Conservation (phyloP, 2,329 filamentous ascomycete genomes). For the Raffaelea deltoideospora region DNA sequence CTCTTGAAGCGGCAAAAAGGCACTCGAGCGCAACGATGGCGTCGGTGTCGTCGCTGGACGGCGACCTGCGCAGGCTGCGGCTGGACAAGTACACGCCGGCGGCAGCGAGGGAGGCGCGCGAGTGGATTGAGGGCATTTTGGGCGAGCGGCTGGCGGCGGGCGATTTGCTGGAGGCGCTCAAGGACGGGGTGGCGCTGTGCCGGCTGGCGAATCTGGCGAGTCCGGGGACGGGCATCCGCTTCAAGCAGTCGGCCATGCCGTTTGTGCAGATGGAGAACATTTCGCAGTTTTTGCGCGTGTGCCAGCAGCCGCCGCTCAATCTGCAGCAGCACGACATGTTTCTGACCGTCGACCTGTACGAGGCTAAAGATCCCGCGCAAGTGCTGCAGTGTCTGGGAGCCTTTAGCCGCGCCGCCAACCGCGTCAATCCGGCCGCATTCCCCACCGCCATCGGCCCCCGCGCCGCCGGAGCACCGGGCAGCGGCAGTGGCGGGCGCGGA, state of each 20-base stretch:
- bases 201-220: slow-evolving; percentile 72
- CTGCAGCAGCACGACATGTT: slow-evolving; percentile 91
- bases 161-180: slow-evolving; percentile 73
- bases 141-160: slow-evolving; percentile 55
- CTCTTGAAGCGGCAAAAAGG: no score
- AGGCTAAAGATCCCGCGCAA: slow-evolving; percentile 89
- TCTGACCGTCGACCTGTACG: slow-evolving; percentile 90
- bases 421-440: slow-evolving; percentile 58
- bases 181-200: slow-evolving; percentile 87
- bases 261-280: slow-evolving; percentile 99
- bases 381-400: slow-evolving; percentile 84
- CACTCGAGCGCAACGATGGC: no score
- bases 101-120: slow-evolving; percentile 69
- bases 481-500: slow-evolving; percentile 24
- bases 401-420: slow-evolving; percentile 76
- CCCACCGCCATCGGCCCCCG: slow-evolving; percentile 63
- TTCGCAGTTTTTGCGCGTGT: slow-evolving; percentile 82
- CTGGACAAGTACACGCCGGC: slow-evolving; percentile 84
- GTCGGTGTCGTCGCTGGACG: slow-evolving; percentile 83
- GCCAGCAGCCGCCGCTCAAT: slow-evolving; percentile 69
- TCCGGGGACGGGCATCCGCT: slow-evolving; percentile 67
- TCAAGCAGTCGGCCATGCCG: slow-evolving; percentile 86
- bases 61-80: slow-evolving; percentile 87
- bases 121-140: slow-evolving; percentile 74
- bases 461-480: no score